Percentiles rank a stretch among this genome's conserved stretches.
These are phyloP conservation scores for Mycosphaerella sp. DNA, from an alignment of 2,329 filamentous ascomycete genomes.

Conservation along the genomic window DNA sequence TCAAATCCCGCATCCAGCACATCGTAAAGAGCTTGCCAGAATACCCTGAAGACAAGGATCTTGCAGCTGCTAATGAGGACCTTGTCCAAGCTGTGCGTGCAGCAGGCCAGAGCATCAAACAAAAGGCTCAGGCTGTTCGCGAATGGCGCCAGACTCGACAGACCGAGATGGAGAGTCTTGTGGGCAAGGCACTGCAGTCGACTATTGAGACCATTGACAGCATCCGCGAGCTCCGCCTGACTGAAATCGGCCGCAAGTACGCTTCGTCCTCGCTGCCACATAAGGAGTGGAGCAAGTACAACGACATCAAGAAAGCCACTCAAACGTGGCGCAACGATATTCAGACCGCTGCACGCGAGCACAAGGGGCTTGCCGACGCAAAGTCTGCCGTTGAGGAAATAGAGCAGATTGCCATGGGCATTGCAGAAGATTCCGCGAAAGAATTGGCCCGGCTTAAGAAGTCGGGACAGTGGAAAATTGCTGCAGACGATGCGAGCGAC, in stretches of 20 bases:
- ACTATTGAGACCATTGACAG: constrained; percentile 77
- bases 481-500: constrained; percentile 64
- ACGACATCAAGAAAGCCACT: constrained; percentile 75
- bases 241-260: constrained; percentile 90
- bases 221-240: constrained; percentile 75
- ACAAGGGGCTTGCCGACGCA: constrained; percentile 64
- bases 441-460: constrained; percentile 77
- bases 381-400: constrained; percentile 62
- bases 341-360: constrained; percentile 62
- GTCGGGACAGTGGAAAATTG: constrained; percentile 77
- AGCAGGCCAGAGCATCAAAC: constrained; percentile 67
- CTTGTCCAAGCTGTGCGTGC: constrained; percentile 54
- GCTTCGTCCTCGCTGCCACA: constrained; percentile 95
- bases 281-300: constrained; percentile 95
- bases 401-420: constrained; percentile 71
- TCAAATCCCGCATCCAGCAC: constrained; percentile 62
- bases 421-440: constrained; percentile 70
- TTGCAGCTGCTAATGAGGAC: constrained; percentile 48
- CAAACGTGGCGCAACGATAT: constrained; percentile 81
- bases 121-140: constrained; percentile 68
- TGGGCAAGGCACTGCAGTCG: constrained; percentile 67
- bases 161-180: constrained; percentile 59
- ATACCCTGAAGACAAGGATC: constrained; percentile 49
- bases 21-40: constrained; percentile 52
- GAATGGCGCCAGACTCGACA: constrained; percentile 71